Percentiles rank a stretch among this genome's conserved stretches.
phyloP scores from a whole-genome alignment of 768 basidiomycete species.

The Pleurotus ostreatus region DNA sequence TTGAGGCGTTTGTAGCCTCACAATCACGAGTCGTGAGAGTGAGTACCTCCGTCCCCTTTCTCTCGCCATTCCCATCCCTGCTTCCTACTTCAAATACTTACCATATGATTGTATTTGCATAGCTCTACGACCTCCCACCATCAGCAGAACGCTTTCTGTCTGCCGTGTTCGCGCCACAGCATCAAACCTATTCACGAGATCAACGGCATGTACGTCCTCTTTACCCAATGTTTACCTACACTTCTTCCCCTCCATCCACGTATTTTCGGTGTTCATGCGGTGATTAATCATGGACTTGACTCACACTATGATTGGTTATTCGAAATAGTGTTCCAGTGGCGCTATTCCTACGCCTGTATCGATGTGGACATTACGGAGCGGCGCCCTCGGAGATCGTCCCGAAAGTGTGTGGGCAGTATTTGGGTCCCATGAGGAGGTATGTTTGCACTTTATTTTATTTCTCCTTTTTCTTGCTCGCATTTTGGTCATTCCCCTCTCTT shows the following conservation, averaged over 20 bases:
- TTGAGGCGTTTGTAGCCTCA: conserved; percentile 42
- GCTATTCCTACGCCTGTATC: conserved; percentile 33
- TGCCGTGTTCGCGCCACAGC: conserved; percentile 34
- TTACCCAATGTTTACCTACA: conserved; percentile 16
- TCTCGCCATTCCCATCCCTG: conserved; percentile 4
- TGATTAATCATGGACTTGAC: not conserved
- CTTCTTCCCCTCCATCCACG: not conserved
- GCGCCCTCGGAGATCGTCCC: conserved; percentile 17
- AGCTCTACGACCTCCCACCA: conserved; percentile 38
- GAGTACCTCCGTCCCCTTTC: conserved; percentile 20
- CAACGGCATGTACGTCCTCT: conserved; percentile 20
- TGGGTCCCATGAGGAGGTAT: conserved; percentile 56
- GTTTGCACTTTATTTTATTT: conserved; percentile 16
- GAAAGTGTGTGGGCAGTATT: conserved; percentile 56
- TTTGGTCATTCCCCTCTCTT: too few relatives aligned
- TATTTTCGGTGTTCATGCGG: not conserved
- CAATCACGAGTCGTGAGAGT: conserved; percentile 55
- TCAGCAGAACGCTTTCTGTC: conserved; percentile 31
- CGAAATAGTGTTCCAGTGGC: conserved; percentile 14
- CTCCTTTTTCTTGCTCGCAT: too few relatives aligned
- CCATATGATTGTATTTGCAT: conserved; percentile 4
- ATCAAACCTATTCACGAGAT: too few relatives aligned
- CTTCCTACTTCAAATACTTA: conserved; percentile 10
- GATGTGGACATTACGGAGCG: conserved; percentile 45
- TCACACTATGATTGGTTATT: conserved; percentile 14